Percentiles rank a stretch among this genome's conserved stretches.
Conservation (phyloP, 306 rosid species). For the Prunus armeniaca region DNA sequence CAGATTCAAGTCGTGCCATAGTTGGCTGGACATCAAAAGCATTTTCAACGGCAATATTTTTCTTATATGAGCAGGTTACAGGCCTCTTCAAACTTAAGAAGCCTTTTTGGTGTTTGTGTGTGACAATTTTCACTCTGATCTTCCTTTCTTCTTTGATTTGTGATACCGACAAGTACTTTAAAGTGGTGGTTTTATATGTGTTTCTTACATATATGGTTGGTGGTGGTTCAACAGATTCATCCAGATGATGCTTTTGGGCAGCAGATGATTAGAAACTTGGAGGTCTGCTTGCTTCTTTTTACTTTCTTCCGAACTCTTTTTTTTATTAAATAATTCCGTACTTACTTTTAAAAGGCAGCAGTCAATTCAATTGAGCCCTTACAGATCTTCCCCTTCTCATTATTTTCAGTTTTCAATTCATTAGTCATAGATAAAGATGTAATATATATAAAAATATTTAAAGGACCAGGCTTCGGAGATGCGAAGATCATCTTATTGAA, state of each 20-base stretch:
- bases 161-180: background rate
- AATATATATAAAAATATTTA: background rate
- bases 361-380: background rate
- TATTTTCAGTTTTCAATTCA: background rate
- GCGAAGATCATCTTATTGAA: background rate
- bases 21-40: slow-evolving; percentile 85
- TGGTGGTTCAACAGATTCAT: slow-evolving; percentile 61
- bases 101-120: slow-evolving; percentile 1
- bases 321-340: background rate
- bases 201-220: slow-evolving; percentile 16
- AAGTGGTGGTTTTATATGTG: background rate
- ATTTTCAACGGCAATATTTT: slow-evolving; percentile 75
- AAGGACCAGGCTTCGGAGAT: background rate
- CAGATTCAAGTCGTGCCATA: slow-evolving; percentile 68
- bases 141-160: slow-evolving; percentile 3
- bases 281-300: slow-evolving; percentile 42
- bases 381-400: background rate
- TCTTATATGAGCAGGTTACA: slow-evolving; percentile 92
- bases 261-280: slow-evolving; percentile 93
- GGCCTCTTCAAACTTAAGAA: slow-evolving; percentile 16
- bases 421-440: background rate
- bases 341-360: background rate
- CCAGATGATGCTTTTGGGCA: slow-evolving; percentile 97
- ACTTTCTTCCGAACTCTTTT: background rate
- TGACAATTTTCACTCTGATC: background rate